These are phyloP conservation scores for Sporothrix curviconia DNA, from an alignment of 2,329 filamentous ascomycete species.

Conservation along the genomic window DNA sequence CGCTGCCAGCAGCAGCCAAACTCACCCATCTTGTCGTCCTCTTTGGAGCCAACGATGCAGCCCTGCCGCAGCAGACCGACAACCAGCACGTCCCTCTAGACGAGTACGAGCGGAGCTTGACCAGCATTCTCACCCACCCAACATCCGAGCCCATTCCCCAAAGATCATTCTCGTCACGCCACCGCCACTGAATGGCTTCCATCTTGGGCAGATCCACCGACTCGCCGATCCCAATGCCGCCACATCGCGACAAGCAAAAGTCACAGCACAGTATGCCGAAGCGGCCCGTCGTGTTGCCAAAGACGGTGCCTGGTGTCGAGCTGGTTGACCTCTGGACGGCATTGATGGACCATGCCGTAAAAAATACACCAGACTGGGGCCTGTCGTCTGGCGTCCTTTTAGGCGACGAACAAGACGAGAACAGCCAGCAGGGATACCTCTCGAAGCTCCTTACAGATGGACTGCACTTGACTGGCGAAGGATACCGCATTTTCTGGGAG, in stretches of 20 bases:
- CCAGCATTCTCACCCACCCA: not conserved
- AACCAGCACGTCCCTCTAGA: not conserved
- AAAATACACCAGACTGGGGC: not conserved
- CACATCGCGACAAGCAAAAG: not conserved
- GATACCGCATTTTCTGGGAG: not conserved
- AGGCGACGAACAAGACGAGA: not conserved
- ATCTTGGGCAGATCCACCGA: not conserved
- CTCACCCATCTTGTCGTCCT: not conserved
- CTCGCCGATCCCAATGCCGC: not conserved
- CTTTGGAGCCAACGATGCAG: not conserved
- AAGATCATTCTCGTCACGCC: not conserved
- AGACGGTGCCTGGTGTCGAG: not conserved
- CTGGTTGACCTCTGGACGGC: not conserved
- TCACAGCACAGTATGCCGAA: not conserved
- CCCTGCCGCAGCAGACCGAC: not conserved
- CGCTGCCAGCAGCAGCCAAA: not conserved
- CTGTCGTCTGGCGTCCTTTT: not conserved
- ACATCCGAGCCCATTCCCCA: not conserved
- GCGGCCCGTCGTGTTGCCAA: not conserved
- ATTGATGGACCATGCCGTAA: not conserved
- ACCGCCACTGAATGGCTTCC: not conserved
- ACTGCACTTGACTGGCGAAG: not conserved
- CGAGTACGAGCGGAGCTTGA: not conserved
- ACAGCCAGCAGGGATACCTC: not conserved
- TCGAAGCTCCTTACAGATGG: not conserved